These are phyloP conservation scores for Paracoccidioides lutzii DNA, from an alignment of 2,329 filamentous ascomycete genomes.

Conservation along the genomic window DNA sequence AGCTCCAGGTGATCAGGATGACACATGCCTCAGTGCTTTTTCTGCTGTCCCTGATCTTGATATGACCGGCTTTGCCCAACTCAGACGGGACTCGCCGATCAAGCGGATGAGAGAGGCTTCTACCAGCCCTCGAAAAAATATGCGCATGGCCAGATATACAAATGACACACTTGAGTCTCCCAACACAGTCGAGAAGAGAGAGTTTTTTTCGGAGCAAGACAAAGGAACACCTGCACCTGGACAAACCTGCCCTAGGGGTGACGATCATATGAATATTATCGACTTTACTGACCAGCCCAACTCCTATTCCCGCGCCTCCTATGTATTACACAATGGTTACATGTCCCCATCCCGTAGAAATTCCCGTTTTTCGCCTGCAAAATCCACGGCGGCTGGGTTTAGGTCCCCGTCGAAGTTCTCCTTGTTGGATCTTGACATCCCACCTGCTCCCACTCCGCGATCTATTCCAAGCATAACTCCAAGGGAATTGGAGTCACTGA, in stretches of 20 bases:
- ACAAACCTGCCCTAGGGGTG: constrained; percentile 32
- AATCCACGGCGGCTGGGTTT: constrained; percentile 24
- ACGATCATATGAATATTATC: constrained; percentile 62
- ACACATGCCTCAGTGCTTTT: constrained; percentile 61
- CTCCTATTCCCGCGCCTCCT: constrained; percentile 35
- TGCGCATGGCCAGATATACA: constrained; percentile 9
- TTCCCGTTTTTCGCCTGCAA: constrained; percentile 29
- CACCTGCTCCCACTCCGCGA: constrained; percentile 82
- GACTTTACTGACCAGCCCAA: constrained; percentile 78
- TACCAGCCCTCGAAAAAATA: constrained; percentile 32
- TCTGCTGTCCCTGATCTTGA: constrained; percentile 67
- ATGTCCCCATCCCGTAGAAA: constrained; percentile 27
- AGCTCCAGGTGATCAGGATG: constrained; percentile 20
- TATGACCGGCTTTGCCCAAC: constrained; percentile 66
- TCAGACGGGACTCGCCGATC: constrained; percentile 50
- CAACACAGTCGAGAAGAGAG: constrained; percentile 31
- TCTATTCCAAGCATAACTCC: constrained; percentile 85
- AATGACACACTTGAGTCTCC: constrained; percentile 31
- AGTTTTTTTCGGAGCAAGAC: constrained; percentile 16
- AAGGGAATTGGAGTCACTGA: constrained; percentile 81
- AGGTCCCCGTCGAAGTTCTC: constrained; percentile 45
- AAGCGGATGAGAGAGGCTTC: constrained; percentile 33
- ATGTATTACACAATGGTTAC: constrained; percentile 30
- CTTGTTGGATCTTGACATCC: constrained; percentile 81
- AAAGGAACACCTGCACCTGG: constrained; percentile 37